These are phyloP conservation scores for Cicer arietinum DNA, from an alignment of 306 rosid species.

Conservation along the genomic window DNA sequence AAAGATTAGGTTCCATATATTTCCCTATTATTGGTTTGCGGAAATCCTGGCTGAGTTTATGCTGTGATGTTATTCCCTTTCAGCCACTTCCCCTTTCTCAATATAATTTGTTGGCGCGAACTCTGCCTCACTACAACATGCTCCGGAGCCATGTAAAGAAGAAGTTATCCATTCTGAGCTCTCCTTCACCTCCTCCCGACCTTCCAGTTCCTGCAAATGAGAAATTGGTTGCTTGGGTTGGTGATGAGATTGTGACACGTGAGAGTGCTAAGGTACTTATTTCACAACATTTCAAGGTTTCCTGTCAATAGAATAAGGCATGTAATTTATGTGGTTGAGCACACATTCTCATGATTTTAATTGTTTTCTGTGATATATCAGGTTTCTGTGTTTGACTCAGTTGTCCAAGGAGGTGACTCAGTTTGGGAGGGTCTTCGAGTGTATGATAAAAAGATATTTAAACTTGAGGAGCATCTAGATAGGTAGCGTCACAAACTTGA, in stretches of 20 bases:
- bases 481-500: slow-evolving; percentile 53
- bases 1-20: slow-evolving; percentile 13
- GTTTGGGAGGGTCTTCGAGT: slow-evolving; percentile 94
- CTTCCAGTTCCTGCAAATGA: slow-evolving; percentile 84
- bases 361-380: slow-evolving; percentile 44
- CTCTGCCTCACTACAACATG: slow-evolving; percentile 76
- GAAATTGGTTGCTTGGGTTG: slow-evolving; percentile 89
- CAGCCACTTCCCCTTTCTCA: slow-evolving; percentile 76
- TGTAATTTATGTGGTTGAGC: slow-evolving; percentile 23
- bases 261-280: slow-evolving; percentile 73
- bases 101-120: slow-evolving; percentile 71
- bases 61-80: slow-evolving; percentile 27
- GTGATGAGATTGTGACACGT: slow-evolving; percentile 79
- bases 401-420: slow-evolving; percentile 84
- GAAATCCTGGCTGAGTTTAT: slow-evolving; percentile 34
- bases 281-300: slow-evolving; percentile 27
- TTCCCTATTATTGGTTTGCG: background rate
- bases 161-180: slow-evolving; percentile 52
- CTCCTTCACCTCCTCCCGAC: slow-evolving; percentile 72
- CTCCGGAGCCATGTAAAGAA: slow-evolving; percentile 67
- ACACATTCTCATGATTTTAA: slow-evolving; percentile 37
- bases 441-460: slow-evolving; percentile 75
- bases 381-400: slow-evolving; percentile 88
- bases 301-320: slow-evolving; percentile 20
- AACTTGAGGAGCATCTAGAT: slow-evolving; percentile 86